phyloP scores from a whole-genome alignment of 495 filamentous ascomycete species.

The Aspergillus bridgeri region DNA sequence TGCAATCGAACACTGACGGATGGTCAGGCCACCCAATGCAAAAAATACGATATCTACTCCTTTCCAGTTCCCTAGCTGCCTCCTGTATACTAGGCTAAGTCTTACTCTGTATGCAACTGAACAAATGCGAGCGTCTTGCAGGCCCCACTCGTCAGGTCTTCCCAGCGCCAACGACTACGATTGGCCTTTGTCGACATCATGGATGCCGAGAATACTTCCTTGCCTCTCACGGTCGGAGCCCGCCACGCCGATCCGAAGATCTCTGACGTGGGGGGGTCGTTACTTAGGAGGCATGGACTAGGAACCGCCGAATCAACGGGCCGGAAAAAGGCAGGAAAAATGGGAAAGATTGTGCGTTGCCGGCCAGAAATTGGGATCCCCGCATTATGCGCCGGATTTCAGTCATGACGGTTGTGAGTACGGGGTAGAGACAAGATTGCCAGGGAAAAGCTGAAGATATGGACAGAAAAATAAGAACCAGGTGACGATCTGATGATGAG shows the following conservation, averaged over 20 bases:
- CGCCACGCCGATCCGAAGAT: slow-evolving; percentile 28
- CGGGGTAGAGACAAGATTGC: background rate
- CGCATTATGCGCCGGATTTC: background rate
- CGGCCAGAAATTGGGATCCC: background rate
- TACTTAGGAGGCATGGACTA: slow-evolving; percentile 2
- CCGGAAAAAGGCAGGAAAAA: background rate
- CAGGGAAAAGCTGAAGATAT: background rate
- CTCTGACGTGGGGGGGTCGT: slow-evolving; percentile 28
- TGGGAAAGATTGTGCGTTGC: background rate
- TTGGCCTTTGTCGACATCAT: background rate
- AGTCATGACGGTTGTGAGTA: background rate
- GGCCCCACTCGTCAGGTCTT: background rate
- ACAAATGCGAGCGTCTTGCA: background rate
- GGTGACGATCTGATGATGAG: background rate
- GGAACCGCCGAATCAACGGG: background rate
- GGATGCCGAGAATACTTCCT: background rate
- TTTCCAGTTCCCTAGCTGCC: background rate
- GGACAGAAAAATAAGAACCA: background rate
- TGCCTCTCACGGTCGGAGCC: background rate
- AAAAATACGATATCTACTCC: background rate
- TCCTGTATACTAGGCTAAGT: background rate
- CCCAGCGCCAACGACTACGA: background rate
- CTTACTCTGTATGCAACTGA: too few relatives aligned
- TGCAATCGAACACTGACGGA: background rate
- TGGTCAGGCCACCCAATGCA: background rate